A percentile compares a stretch with the other conserved stretches of the same genome.
These are phyloP conservation scores for Aureobasidium melanogenum DNA, from an alignment of 2,329 filamentous ascomycete species.

Conservation along the genomic window DNA sequence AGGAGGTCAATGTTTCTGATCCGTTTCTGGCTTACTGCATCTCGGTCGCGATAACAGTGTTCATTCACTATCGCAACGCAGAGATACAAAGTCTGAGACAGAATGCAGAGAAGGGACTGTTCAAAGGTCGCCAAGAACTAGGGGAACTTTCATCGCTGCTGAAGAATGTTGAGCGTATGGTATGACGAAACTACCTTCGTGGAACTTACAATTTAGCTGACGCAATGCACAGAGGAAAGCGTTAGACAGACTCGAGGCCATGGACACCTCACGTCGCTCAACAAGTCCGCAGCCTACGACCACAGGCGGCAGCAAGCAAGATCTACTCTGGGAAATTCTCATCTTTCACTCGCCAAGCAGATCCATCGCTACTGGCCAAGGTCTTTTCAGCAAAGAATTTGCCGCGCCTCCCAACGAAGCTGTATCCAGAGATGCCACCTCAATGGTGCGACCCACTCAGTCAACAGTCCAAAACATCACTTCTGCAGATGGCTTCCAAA, in stretches of 20 bases:
- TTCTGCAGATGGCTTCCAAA: background rate
- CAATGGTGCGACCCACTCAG: background rate
- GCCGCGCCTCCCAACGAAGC: background rate
- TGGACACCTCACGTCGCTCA: background rate
- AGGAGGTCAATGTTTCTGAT: background rate
- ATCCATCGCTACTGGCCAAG: background rate
- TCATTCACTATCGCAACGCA: conserved; percentile 4
- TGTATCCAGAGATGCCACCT: background rate
- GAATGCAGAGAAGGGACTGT: conserved; percentile 6
- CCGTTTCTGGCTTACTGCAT: conserved; percentile 9
- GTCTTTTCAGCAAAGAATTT: conserved; percentile 1
- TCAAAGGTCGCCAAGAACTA: conserved; percentile 1
- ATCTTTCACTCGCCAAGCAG: background rate
- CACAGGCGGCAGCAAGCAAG: background rate
- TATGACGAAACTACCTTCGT: background rate
- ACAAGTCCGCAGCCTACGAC: conserved; percentile 2
- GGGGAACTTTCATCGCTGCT: background rate
- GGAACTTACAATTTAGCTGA: background rate
- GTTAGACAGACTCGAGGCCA: conserved; percentile 3
- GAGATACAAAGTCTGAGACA: background rate
- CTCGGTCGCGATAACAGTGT: conserved; percentile 1
- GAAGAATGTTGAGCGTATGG: conserved; percentile 9
- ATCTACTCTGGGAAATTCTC: conserved; percentile 9
- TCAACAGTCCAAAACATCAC: background rate
- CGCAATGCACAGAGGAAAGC: background rate